A percentile compares a stretch with the other conserved stretches of the same genome.
These are phyloP conservation scores for Trichophyton equinum DNA, from an alignment of 2,329 filamentous ascomycete species.

Conservation along the genomic window DNA sequence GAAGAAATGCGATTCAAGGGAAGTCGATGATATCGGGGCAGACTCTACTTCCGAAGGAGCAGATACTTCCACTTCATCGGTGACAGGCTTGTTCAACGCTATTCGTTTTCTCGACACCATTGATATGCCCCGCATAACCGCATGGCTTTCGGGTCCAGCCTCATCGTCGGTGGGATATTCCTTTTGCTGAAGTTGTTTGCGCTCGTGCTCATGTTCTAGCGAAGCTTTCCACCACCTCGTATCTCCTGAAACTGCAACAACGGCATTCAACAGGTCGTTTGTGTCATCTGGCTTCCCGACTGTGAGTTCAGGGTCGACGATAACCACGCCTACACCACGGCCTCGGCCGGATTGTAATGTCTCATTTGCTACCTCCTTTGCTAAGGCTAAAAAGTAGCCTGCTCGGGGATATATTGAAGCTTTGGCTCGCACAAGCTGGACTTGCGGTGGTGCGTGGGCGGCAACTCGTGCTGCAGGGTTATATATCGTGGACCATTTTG, in stretches of 20 bases:
- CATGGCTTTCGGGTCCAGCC: constrained; percentile 35
- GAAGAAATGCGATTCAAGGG: constrained; percentile 33
- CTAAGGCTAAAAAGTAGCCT: constrained; percentile 30
- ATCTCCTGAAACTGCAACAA: constrained; percentile 35
- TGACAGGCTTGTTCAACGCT: not conserved
- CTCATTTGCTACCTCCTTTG: constrained; percentile 28
- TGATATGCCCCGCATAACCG: constrained; percentile 34
- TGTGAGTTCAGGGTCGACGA: constrained; percentile 32
- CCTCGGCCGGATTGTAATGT: constrained; percentile 27
- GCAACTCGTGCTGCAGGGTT: constrained; percentile 35
- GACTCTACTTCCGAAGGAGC: constrained; percentile 10
- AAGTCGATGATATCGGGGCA: not conserved
- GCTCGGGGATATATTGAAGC: constrained; percentile 27
- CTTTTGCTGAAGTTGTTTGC: not conserved
- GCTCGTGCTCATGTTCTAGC: not conserved
- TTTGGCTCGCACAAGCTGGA: constrained; percentile 24
- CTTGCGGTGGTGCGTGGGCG: constrained; percentile 31
- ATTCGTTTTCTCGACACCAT: constrained; percentile 32
- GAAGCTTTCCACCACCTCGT: constrained; percentile 23
- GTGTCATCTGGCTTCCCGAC: constrained; percentile 16
- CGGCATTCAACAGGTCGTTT: constrained; percentile 26
- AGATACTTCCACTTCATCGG: not conserved
- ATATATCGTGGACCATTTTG: constrained; percentile 33
- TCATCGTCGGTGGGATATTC: constrained; percentile 23
- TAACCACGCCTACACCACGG: constrained; percentile 32